These are phyloP conservation scores for Pythium guiyangense DNA, from an alignment of 352 stramenopile genomes.

Conservation along the genomic window DNA sequence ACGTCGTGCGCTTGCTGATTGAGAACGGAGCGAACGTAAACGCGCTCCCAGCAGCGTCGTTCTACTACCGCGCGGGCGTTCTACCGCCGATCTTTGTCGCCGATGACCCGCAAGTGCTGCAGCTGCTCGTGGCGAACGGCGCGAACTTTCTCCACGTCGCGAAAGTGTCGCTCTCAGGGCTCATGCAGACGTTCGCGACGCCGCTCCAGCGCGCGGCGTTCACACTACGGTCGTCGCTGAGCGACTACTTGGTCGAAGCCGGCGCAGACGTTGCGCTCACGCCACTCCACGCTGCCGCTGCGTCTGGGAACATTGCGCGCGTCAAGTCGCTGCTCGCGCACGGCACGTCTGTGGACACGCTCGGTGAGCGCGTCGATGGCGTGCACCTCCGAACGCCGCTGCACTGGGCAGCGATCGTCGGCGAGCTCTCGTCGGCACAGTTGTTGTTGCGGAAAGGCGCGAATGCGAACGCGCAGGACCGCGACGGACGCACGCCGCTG, in stretches of 20 bases:
- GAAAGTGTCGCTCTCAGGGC: conserved; percentile 30
- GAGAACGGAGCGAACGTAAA: conserved; percentile 57
- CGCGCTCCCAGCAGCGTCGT: conserved; percentile 48
- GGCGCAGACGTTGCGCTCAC: conserved; percentile 75
- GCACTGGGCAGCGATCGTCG: conserved; percentile 69
- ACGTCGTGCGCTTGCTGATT: conserved; percentile 60
- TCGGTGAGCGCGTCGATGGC: conserved; percentile 57
- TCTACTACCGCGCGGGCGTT: conserved; percentile 53
- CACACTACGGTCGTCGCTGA: conserved; percentile 53
- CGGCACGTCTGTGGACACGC: conserved; percentile 35
- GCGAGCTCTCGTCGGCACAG: conserved; percentile 26
- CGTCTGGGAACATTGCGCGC: conserved; percentile 30
- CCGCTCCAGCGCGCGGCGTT: conserved; percentile 62
- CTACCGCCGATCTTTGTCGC: conserved; percentile 73
- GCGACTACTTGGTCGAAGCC: conserved; percentile 57
- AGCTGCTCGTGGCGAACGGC: conserved; percentile 49
- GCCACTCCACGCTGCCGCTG: conserved; percentile 68
- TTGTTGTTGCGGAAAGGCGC: conserved; percentile 41
- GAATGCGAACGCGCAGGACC: conserved; percentile 51
- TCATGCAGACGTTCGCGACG: conserved; percentile 40
- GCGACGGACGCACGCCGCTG: conserved; percentile 57
- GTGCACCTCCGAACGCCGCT: conserved; percentile 63
- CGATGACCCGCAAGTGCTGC: conserved; percentile 66
- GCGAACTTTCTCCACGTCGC: conserved; percentile 71
- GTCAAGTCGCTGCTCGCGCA: conserved; percentile 41